Base-by-base conservation (phyloP, 768 basidiomycete species). In the Kwoniella heveanensis region DNA sequence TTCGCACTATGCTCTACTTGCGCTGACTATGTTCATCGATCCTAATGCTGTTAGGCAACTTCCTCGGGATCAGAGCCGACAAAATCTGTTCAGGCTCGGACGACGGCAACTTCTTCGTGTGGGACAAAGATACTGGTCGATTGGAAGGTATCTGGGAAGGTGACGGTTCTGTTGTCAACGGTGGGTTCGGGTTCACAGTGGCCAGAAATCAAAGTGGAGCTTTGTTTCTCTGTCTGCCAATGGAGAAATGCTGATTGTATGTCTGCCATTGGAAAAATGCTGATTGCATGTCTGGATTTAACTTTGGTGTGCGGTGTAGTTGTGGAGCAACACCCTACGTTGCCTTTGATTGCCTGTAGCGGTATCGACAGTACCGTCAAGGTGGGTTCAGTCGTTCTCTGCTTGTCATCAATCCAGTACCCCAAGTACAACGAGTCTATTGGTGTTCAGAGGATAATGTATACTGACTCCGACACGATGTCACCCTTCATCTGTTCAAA, bases 341-440 rank as follows among this genome's bases (percentile, higher is more conserved):
- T 92, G 17, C 91, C 92, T 0, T 79, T 94, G 22, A 77, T 92
- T n/a, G 91, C 91, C 2, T 87, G 89, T 48, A 90, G 88, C 75
- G 92, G 92, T 1, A 92, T 95, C 53, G 92, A 94, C 72, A 81
- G 83, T 12, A 90, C 90, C 10, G 85, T 93, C 51, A 94, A 95
- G 84, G 90, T 89, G 54, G 53, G 71, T 30, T n/a, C n/a, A n/a
- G n/a, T n/a, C n/a, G n/a, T n/a, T n/a, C n/a, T n/a, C n/a, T n/a
- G n/a, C n/a, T n/a, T n/a, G n/a, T n/a, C n/a, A n/a, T n/a, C n/a
- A n/a, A n/a, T n/a, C n/a, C n/a, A n/a, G n/a, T n/a, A n/a, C n/a
- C n/a, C n/a, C n/a, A n/a, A n/a, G n/a, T n/a, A n/a, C n/a, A n/a
- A n/a, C n/a, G n/a, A n/a, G n/a, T n/a, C n/a, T n/a, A n/a, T n/a